Base-by-base conservation (phyloP, 2,329 filamentous ascomycete species). In the Parafenestella ontariensis region DNA sequence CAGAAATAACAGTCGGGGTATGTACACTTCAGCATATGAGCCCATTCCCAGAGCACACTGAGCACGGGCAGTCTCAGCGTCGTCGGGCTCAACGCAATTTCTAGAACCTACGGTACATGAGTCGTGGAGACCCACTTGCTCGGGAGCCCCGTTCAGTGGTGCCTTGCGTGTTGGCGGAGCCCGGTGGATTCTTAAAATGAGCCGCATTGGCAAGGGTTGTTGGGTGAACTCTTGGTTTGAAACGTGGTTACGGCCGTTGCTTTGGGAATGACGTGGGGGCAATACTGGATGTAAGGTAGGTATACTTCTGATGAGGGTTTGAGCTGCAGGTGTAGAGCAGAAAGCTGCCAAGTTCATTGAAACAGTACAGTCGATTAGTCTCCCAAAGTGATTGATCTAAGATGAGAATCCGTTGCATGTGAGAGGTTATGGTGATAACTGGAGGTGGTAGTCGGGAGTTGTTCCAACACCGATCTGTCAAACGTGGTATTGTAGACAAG, bases 131-230 rank as follows among this genome's bases (percentile, higher is more conserved):
- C 52, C 62, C 62, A 62, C 59, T 46, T 36, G 34, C 50, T 47
- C 62, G 62, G 59, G 58, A 65, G 55, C 52, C 55, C 59, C 59
- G 62, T 64, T 21, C 51, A 24, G 34, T 39, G 29, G 46, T 33
- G 48, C 34, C 34, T 33, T 42, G 37, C 37, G 24, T n/a, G 15
- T 24, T 40, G 21, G 34, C n/a, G 33, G 24, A 33, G 28, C 20
- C 29, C 23, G 29, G 37, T 26, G 29, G 41, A 42, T 37, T 28
- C 52, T 55, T 55, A 47, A 34, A 29, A 39, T 41, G 47, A 46
- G 52, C 46, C 52, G 26, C 46, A 40, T 40, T 2, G 37, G 5
- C 13, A 23, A n/a, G 37, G 15, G 31, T 5, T 34, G 13, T 13
- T 15, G 31, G 15, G 3, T 6, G 10, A 10, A 31, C 15, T 31